Base-by-base conservation (phyloP, 768 basidiomycete genomes). In the Agaricus subrufescens region DNA sequence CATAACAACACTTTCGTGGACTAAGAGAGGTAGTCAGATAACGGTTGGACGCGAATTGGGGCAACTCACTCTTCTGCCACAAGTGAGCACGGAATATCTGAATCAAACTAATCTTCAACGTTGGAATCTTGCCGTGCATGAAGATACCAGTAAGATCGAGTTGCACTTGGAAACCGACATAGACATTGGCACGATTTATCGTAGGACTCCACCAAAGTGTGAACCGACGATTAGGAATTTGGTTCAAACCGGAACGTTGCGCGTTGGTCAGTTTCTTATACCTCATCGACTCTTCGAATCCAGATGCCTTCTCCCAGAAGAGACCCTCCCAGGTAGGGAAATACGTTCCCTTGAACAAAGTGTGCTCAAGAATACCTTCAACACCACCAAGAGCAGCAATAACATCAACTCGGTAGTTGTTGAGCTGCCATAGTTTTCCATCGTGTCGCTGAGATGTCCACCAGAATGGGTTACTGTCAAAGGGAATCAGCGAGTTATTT, bases 71-170 rank as follows among this genome's bases (percentile, higher is more conserved):
- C 77, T 99, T 98, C 75, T 99, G 97, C 97, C 97, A 98, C 75
- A 99, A 83, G 72, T 99, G 97, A 42, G 97, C 97, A 77, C 97
- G 91, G 92, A 99, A 98, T 65, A 99, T 97, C 67, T 98, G 97
- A 63, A 99, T 99, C 75, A 98, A 85, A 73, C 91, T 94, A 75
- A 99, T 99, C 78, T 98, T 98, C 62, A 98, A 75, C 2, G 95
- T 97, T 11, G 94, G 94, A 60, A 98, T 96, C 77, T 99, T 98
- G 65, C 96, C 96, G 72, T 97, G 95, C 89, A 92, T 95, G 80
- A 96, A 95, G 59, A 95, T 94, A 65, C 94, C 94, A 12, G 97
- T 99, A 60, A 99, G 72, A 80, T 99, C 97, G 46, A 99, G 83
- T 66, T 98, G 96, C 19, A 99, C 97, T 70, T 98, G 97, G 91